Conservation (phyloP, 345 rosid genomes). For the Gossypium australe region DNA sequence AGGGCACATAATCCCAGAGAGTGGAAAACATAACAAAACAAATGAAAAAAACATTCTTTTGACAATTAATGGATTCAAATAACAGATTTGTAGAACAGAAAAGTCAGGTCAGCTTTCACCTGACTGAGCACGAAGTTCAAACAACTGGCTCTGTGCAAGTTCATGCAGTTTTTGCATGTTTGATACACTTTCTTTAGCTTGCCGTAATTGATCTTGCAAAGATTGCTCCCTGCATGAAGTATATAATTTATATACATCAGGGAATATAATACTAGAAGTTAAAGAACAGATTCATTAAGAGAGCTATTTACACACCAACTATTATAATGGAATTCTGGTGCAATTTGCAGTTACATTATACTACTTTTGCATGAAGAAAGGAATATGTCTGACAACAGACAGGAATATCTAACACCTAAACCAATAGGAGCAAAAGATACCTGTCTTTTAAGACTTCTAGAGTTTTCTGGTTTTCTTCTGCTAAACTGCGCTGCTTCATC, state of each 20-base stretch:
- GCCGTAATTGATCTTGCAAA: slow-evolving; percentile 96
- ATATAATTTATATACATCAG: neutral
- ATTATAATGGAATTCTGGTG: neutral
- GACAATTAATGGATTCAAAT: neutral
- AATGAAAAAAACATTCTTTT: neutral
- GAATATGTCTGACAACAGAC: neutral
- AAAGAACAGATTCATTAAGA: neutral
- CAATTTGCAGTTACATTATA: neutral
- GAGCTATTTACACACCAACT: slow-evolving; percentile 5
- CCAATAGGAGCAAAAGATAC: slow-evolving; percentile 27
- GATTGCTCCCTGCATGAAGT: slow-evolving; percentile 64
- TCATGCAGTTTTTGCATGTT: slow-evolving; percentile 96
- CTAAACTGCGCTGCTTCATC: slow-evolving; percentile 90
- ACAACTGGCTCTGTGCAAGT: slow-evolving; percentile 95
- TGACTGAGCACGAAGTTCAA: slow-evolving; percentile 94
- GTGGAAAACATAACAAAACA: neutral
- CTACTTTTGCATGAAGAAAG: neutral
- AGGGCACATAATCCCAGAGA: neutral
- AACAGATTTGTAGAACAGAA: neutral
- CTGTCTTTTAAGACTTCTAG: slow-evolving; percentile 87
- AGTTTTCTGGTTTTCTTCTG: slow-evolving; percentile 98
- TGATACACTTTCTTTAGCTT: slow-evolving; percentile 89
- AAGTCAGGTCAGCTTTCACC: slow-evolving; percentile 40
- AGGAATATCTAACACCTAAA: neutral
- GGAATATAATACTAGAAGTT: neutral